A percentile compares a stretch with the other conserved stretches of the same genome.
Evolutionary conservation across 192 early-diverging fungal genomes (phyloP).

Genomic region (Coemansia reversa): DNA sequence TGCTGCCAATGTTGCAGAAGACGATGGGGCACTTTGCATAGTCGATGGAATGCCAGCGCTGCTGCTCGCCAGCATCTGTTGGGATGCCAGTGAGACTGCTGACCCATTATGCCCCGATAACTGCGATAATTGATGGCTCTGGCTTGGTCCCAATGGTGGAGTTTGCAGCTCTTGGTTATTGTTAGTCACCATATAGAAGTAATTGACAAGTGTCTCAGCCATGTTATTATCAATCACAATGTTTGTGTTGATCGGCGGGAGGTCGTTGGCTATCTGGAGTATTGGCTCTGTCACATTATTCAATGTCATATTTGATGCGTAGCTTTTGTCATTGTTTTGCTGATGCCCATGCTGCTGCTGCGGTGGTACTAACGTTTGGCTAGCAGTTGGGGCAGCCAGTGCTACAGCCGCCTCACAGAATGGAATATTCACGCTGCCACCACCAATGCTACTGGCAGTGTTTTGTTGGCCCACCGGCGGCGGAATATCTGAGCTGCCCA

Average conservation of each 20-base stretch:
- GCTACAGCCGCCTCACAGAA: not conserved
- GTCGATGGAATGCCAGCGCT: not conserved
- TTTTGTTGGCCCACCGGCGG: not conserved
- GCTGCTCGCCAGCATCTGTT: constrained; percentile 11
- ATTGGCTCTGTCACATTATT: constrained; percentile 4
- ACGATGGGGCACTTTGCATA: constrained; percentile 5
- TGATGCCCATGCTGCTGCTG: not conserved
- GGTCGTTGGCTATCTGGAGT: constrained; percentile 11
- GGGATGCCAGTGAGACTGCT: constrained; percentile 19
- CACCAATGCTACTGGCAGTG: not conserved
- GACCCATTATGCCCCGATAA: constrained; percentile 14
- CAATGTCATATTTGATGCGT: not conserved
- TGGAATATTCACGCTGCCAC: not conserved
- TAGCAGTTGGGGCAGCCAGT: not conserved
- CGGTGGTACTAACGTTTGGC: not conserved
- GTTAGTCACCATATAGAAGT: constrained; percentile 53
- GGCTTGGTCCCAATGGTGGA: constrained; percentile 4
- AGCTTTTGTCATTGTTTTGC: not conserved
- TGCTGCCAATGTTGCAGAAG: constrained; percentile 2
- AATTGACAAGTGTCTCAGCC: constrained; percentile 54
- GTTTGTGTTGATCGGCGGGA: constrained; percentile 43
- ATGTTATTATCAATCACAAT: constrained; percentile 55
- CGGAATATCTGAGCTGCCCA: not conserved
- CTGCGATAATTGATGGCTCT: constrained; percentile 5
- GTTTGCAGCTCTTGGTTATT: constrained; percentile 20